Percentiles rank a stretch among this genome's conserved stretches.
Conservation (phyloP, 345 rosid species). For the Sonneratia caseolaris region DNA sequence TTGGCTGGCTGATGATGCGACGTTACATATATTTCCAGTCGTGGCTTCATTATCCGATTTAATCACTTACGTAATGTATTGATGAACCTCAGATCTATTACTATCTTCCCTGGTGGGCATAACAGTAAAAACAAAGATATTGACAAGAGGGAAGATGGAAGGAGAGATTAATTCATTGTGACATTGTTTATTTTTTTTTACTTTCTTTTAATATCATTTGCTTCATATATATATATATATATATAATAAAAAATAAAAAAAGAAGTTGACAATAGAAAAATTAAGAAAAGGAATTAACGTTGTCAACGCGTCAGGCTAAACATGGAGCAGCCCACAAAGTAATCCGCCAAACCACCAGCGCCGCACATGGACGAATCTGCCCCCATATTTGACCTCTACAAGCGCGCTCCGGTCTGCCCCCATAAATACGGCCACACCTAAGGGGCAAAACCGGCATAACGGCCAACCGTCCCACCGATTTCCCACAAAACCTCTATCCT, state of each 20-base stretch:
- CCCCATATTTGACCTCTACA: slow-evolving; percentile 1
- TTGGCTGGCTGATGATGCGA: background rate
- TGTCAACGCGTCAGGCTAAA: background rate
- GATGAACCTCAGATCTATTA: too few relatives aligned
- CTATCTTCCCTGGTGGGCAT: too few relatives aligned
- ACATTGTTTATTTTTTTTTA: too few relatives aligned
- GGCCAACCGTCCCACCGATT: background rate
- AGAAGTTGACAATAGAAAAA: background rate
- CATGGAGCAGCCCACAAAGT: slow-evolving; percentile 18
- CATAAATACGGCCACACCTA: background rate
- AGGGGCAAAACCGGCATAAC: slow-evolving; percentile 5
- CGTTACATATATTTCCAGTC: too few relatives aligned
- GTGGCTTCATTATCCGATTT: too few relatives aligned
- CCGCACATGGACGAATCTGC: background rate
- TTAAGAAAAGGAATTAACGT: background rate
- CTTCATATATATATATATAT: too few relatives aligned
- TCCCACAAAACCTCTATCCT: background rate
- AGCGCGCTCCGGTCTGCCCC: background rate
- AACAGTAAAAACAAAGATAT: too few relatives aligned
- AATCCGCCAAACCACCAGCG: slow-evolving; percentile 10
- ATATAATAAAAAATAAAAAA: background rate
- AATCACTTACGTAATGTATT: too few relatives aligned
- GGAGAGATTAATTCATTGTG: too few relatives aligned
- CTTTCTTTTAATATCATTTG: too few relatives aligned
- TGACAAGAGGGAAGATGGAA: too few relatives aligned